Evolutionary conservation across 345 rosid genomes (phyloP).

Genomic region (Salix brachista): DNA sequence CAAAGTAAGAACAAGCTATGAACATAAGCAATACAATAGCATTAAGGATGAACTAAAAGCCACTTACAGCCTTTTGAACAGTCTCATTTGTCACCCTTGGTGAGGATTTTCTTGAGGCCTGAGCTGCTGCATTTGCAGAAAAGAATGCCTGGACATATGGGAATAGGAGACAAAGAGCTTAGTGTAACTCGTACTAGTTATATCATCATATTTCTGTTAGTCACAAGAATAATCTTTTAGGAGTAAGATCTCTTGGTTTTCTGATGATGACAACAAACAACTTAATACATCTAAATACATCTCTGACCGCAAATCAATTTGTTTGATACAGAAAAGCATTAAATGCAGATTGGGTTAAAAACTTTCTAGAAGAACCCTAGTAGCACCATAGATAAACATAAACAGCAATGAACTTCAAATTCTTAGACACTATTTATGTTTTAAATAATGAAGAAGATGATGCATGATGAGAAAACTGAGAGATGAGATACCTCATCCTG

Average conservation of each 20-base stretch:
- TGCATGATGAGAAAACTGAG: not conserved
- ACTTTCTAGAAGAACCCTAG: not conserved
- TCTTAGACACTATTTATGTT: not conserved
- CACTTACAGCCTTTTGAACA: conserved; percentile 90
- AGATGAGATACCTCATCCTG: conserved; percentile 58
- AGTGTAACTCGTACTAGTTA: not conserved
- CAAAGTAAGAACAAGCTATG: not conserved
- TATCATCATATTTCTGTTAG: not conserved
- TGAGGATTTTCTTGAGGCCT: conserved; percentile 79
- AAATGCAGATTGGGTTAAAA: not conserved
- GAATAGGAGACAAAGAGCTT: not conserved
- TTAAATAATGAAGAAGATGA: not conserved
- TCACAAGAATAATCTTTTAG: not conserved
- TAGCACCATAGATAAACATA: not conserved
- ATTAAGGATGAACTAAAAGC: conserved; percentile 6
- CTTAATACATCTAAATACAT: not conserved
- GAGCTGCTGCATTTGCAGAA: conserved; percentile 72
- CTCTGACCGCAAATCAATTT: not conserved
- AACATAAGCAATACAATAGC: not conserved
- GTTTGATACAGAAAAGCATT: not conserved
- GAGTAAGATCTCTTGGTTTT: not conserved
- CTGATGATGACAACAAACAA: not conserved
- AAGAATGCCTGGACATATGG: conserved; percentile 51
- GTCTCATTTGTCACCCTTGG: conserved; percentile 89
- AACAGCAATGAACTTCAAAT: not conserved